phyloP scores from a whole-genome alignment of 2,329 filamentous ascomycete genomes.

The Arthrobotrys megalospora region DNA sequence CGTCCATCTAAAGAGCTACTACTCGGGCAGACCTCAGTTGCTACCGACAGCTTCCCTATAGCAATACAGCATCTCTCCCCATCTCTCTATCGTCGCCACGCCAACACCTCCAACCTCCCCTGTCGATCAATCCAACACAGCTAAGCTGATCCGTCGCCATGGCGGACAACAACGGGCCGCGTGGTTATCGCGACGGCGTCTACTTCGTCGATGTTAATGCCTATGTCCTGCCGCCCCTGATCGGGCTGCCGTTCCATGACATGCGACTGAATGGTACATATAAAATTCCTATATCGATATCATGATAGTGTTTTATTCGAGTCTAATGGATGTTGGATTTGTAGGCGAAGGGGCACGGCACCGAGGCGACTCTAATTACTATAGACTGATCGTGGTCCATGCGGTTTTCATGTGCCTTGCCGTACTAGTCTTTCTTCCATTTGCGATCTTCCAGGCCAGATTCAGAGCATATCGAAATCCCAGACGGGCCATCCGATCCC shows the following conservation, averaged over 20 bases:
- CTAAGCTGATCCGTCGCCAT: conserved; percentile 30
- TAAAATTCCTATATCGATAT: conserved; percentile 3
- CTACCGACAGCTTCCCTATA: not conserved
- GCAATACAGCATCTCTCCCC: not conserved
- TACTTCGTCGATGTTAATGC: conserved; percentile 59
- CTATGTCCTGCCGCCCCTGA: conserved; percentile 56
- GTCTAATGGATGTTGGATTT: conserved; percentile 14
- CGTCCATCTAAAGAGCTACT: conserved; percentile 27
- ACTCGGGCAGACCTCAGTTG: conserved; percentile 4
- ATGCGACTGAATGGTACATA: conserved; percentile 59
- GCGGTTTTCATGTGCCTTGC: conserved; percentile 80
- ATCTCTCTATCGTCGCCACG: not conserved
- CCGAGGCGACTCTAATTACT: conserved; percentile 71
- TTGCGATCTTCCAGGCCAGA: conserved; percentile 80
- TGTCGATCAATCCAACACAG: conserved; percentile 43
- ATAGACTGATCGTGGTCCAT: conserved; percentile 79
- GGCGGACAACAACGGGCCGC: conserved; percentile 56
- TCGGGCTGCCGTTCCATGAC: conserved; percentile 57
- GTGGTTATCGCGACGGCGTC: conserved; percentile 55
- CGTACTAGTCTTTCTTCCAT: conserved; percentile 81
- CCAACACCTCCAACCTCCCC: conserved; percentile 25
- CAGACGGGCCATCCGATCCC: conserved; percentile 76
- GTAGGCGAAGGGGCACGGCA: conserved; percentile 63
- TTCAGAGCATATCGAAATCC: conserved; percentile 76
- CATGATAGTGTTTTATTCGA: not conserved